Conservation (phyloP, 768 basidiomycete species). For the Leccinum subtestaceum region DNA sequence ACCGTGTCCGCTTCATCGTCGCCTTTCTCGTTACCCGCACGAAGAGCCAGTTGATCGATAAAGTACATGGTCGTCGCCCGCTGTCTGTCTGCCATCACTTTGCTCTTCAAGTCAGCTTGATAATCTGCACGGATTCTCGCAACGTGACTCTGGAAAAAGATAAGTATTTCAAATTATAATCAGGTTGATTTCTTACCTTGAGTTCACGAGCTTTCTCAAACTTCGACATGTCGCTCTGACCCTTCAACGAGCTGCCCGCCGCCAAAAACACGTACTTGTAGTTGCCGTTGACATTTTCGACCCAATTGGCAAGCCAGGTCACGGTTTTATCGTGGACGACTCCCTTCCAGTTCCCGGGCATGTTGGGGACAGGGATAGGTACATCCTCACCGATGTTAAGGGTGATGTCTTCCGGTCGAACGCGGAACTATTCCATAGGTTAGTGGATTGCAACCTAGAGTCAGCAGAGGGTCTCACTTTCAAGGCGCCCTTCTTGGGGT, state of each 20-base stretch:
- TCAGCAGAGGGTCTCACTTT: conserved; percentile 55
- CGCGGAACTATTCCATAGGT: conserved; percentile 57
- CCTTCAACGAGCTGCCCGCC: conserved; percentile 96
- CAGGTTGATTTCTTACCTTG: conserved; percentile 53
- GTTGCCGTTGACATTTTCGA: conserved; percentile 94
- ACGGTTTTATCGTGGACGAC: conserved; percentile 93
- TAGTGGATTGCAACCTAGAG: conserved; percentile 3
- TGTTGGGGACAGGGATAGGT: conserved; percentile 81
- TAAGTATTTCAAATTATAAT: conserved; percentile 4
- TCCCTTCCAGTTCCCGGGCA: conserved; percentile 88
- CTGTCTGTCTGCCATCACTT: conserved; percentile 93
- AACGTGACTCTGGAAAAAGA: conserved; percentile 67
- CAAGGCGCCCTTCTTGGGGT: conserved; percentile 93
- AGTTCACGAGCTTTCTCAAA: conserved; percentile 98
- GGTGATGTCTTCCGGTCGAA: conserved; percentile 92
- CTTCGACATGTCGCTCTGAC: conserved; percentile 96
- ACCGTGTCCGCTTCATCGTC: conserved; percentile 99
- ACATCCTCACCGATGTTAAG: conserved; percentile 85
- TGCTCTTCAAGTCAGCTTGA: conserved; percentile 75
- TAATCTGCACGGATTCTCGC: conserved; percentile 91
- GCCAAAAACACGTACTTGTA: conserved; percentile 98
- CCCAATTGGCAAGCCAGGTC: conserved; percentile 99
- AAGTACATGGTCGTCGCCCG: conserved; percentile 99
- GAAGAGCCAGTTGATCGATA: conserved; percentile 94
- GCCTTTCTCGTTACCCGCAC: conserved; percentile 99